Evolutionary conservation across 352 stramenopile species (phyloP), one percentile per base, ranked within the genome.

Genomic region (Pythium biforme): DNA sequence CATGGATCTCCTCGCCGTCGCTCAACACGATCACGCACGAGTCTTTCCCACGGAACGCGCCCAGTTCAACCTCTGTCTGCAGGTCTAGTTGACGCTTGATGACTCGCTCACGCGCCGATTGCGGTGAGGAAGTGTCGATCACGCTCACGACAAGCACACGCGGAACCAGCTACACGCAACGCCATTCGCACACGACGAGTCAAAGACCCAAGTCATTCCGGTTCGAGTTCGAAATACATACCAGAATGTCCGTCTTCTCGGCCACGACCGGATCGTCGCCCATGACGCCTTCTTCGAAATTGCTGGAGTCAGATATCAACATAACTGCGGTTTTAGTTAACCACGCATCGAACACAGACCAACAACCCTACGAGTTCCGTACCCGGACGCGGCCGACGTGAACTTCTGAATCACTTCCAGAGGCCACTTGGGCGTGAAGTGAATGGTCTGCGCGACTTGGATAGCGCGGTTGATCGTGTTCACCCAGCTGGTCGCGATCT

Each of bases 381-480:
- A 88, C 81, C 75, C 70, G 1, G 83, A 90, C 1, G 83, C 79
- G n/a, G 71, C 66, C 1, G 79, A 74, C 49, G 89, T 88, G 48
- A 92, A 93, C 14, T 72, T 83, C 46, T 93, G 81, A 55, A 92
- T 84, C 48, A 79, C 87, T 20, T 92, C 82, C 7, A 79, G 52
- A 7, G 81, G 77, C 86, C 86, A 95, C 48, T 71, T 72, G 31
- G 76, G 74, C 14, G 78, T 64, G 60, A 89, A 95, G 37, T 84
- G 70, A 6, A 90, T 66, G 0, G 68, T 70, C 56, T 91, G 90
- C 10, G 78, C 81, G 12, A 83, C 87, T 55, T 90, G 76, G 31
- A 92, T 75, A 14, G 83, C 83, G 27, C 88, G 86, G 48, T 91
- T 92, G 48, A 95, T 79, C 51, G 88, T 79, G 47, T 81, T 89